Conservation (phyloP, 345 rosid species). For the Bretschneidera sinensis region DNA sequence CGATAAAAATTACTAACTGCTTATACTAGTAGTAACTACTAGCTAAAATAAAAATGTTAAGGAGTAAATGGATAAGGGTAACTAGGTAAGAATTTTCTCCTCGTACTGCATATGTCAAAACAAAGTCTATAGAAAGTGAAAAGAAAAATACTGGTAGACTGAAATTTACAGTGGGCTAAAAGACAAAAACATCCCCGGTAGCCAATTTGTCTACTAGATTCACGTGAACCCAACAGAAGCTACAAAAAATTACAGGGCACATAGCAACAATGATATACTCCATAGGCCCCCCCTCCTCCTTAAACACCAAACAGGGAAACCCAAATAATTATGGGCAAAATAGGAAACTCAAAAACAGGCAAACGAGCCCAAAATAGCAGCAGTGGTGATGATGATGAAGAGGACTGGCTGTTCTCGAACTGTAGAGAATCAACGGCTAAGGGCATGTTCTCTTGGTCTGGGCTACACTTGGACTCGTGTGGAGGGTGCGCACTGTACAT, state of each 20-base stretch:
- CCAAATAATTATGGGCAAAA: conserved; percentile 24
- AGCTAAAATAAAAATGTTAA: too few relatives aligned
- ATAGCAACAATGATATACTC: not conserved
- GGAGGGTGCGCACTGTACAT: conserved; percentile 88
- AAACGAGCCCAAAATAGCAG: not conserved
- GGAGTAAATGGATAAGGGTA: not conserved
- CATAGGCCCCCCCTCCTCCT: not conserved
- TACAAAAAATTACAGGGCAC: conserved; percentile 9
- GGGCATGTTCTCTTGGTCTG: conserved; percentile 99
- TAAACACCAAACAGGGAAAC: conserved; percentile 20
- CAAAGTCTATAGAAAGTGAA: not conserved
- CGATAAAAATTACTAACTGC: too few relatives aligned
- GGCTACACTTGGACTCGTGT: conserved; percentile 77
- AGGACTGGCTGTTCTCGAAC: conserved; percentile 46
- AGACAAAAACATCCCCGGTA: conserved; percentile 14
- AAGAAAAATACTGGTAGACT: conserved; percentile 1
- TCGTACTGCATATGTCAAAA: not conserved
- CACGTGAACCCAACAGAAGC: conserved; percentile 35
- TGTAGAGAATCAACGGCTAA: conserved; percentile 96
- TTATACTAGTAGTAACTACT: too few relatives aligned
- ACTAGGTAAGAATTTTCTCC: not conserved
- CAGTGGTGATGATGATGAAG: conserved; percentile 22
- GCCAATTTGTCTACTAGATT: conserved; percentile 32
- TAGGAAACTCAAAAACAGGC: not conserved
- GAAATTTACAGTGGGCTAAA: conserved; percentile 31